phyloP scores from a whole-genome alignment of 2,329 filamentous ascomycete genomes.

The Trichothecium roseum region DNA sequence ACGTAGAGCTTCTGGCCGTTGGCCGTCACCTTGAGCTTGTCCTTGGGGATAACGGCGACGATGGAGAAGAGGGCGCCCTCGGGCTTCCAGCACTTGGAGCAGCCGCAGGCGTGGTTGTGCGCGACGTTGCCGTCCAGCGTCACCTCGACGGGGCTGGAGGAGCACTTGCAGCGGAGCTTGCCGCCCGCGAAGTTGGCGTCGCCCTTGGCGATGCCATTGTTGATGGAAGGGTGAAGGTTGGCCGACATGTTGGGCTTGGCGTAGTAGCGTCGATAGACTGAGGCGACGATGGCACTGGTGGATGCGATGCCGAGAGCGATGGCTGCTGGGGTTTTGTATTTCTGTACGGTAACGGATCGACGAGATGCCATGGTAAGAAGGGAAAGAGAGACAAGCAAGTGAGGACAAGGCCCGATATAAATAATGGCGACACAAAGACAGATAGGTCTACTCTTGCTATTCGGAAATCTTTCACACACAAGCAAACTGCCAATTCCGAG shows the following conservation, averaged over 20 bases:
- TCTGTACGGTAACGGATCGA: too few species aligned
- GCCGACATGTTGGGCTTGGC: conserved; percentile 1
- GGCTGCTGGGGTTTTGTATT: too few species aligned
- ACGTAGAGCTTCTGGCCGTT: conserved; percentile 47
- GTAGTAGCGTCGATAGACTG: conserved; percentile 3
- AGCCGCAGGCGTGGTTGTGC: conserved; percentile 63
- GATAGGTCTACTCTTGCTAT: too few species aligned
- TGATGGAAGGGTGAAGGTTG: conserved; percentile 49
- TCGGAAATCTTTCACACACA: too few species aligned
- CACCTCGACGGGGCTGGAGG: conserved; percentile 43
- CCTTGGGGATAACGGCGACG: conserved; percentile 48
- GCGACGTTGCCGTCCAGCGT: conserved; percentile 46
- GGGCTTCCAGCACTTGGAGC: conserved; percentile 66
- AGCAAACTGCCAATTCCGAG: too few species aligned
- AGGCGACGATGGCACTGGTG: too few species aligned
- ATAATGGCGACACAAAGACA: too few species aligned
- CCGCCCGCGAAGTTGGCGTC: conserved; percentile 45
- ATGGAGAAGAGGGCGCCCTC: conserved; percentile 52
- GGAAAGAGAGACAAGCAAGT: too few species aligned
- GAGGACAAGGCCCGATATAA: too few species aligned
- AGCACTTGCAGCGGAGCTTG: conserved; percentile 51
- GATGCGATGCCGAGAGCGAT: too few species aligned
- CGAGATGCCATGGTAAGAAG: too few species aligned
- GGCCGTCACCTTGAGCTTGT: conserved; percentile 44
- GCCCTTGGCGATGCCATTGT: conserved; percentile 50